Evolutionary conservation across 1,284 basidiomycete species (phyloP), one percentile per base, ranked within the genome.

Genomic region (Papiliotrema flavescens): DNA sequence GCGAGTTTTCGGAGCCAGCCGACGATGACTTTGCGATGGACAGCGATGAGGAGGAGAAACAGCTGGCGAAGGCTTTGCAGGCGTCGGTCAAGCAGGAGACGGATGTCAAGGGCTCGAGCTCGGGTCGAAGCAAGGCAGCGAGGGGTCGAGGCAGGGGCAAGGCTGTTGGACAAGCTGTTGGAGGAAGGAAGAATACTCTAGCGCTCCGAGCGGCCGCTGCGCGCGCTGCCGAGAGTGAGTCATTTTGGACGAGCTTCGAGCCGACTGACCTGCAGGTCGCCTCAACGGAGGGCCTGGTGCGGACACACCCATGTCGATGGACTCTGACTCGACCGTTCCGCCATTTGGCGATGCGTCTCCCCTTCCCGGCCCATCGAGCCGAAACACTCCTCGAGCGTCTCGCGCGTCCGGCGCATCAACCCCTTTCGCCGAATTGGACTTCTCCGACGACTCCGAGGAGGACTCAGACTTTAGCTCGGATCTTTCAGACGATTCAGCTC

Each of bases 41-140:
- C 51, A 61, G 52, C n/a, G 67, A 70, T 14, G 62, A 64, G 9
- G 67, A 70, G 52, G 61, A 46, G 28, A 46, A 41, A 14, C 63
- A 66, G 56, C 37, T 67, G 11, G 41, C 53, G 22, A 32, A 34
- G 3, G 67, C 65, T 3, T 32, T 67, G 3, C 28, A 46, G n/a
- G 58, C 53, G 3, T 59, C 58, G 47, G 32, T 26, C 8, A 39
- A 39, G 45, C 24, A 41, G 13, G 36, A 20, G 4, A 47, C 3
- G 26, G 45, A 32, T 32, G 28, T 32, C 28, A 32, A 5, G 28
- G 6, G 5, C 11, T 32, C 28, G 28, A 32, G 11, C 28, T 32
- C 28, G 11, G 11, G 28, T 32, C 19, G 28, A 8, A 23, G 45
- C 26, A 15, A 39, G 52, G 37, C 47, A 28, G 49, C 19, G 11